Conservation (phyloP, 371 early-diverging fungal species). For the Apophysomyces trapeziformis region DNA sequence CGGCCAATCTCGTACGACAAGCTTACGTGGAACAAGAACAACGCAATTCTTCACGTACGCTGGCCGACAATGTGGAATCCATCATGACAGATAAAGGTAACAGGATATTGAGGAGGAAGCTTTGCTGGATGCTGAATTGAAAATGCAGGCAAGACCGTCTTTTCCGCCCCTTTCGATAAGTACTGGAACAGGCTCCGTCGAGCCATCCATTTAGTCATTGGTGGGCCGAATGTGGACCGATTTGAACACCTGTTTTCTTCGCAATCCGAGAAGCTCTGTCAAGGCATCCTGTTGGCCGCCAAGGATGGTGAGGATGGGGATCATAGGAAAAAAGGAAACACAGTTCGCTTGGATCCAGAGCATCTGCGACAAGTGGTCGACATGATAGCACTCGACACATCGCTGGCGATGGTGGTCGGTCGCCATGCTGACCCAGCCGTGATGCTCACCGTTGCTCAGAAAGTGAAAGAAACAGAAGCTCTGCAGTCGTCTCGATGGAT, state of each 20-base stretch:
- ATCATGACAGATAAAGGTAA: constrained; percentile 38
- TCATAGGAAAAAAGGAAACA: not conserved
- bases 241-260: constrained; percentile 19
- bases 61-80: constrained; percentile 33
- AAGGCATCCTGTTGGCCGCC: constrained; percentile 17
- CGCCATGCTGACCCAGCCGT: constrained; percentile 20
- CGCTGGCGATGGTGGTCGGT: constrained; percentile 34
- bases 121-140: not conserved
- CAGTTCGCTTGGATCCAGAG: constrained; percentile 20
- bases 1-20: constrained; percentile 29
- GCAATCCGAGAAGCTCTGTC: constrained; percentile 25
- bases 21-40: constrained; percentile 42
- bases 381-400: constrained; percentile 36
- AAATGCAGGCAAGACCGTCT: constrained; percentile 36
- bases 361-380: constrained; percentile 36
- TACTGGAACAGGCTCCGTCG: constrained; percentile 47
- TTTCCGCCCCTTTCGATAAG: constrained; percentile 32
- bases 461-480: constrained; percentile 14
- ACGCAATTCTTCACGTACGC: constrained; percentile 32
- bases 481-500: constrained; percentile 31
- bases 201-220: constrained; percentile 28
- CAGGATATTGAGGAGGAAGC: too few species aligned
- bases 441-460: constrained; percentile 26
- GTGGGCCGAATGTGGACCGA: constrained; percentile 5
- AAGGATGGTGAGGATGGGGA: not conserved